Evolutionary conservation across 2,329 filamentous ascomycete species (phyloP).

Genomic region (Ophiognomonia clavigignenti-juglandacearum): DNA sequence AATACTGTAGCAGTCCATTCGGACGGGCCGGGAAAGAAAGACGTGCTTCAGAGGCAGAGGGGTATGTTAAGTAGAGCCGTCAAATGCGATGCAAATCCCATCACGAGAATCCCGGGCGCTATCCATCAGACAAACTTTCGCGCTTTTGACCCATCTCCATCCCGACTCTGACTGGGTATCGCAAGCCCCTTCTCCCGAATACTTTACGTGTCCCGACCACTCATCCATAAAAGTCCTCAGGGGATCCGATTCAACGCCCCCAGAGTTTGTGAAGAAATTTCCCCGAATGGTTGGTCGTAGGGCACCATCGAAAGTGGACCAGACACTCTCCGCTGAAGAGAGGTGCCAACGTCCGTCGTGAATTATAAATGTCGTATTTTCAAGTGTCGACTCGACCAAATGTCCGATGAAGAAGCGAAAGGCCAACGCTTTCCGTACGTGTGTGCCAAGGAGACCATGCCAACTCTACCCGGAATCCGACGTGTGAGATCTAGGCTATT

Average conservation of each 20-base stretch:
- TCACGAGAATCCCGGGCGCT: constrained; percentile 12
- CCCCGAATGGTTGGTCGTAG: constrained; percentile 18
- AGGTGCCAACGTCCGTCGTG: constrained; percentile 15
- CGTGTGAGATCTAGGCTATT: constrained; percentile 10
- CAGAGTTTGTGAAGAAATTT: constrained; percentile 13
- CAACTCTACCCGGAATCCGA: constrained; percentile 10
- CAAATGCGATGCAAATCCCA: constrained; percentile 17
- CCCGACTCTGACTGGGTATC: constrained; percentile 13
- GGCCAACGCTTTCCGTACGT: constrained; percentile 14
- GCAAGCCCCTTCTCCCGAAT: constrained; percentile 9
- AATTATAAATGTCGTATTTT: constrained; percentile 19
- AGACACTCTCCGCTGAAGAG: constrained; percentile 8
- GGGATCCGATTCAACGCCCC: constrained; percentile 12
- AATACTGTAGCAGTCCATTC: constrained; percentile 17
- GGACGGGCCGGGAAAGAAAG: constrained; percentile 15
- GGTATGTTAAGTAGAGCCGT: constrained; percentile 18
- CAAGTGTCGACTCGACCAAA: constrained; percentile 15
- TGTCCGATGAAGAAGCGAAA: constrained; percentile 15
- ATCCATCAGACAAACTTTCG: constrained; percentile 13
- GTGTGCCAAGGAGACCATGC: constrained; percentile 9
- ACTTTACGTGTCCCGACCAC: constrained; percentile 9
- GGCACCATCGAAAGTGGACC: constrained; percentile 15
- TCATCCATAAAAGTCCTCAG: constrained; percentile 7
- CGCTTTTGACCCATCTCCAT: constrained; percentile 7
- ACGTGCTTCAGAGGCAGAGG: constrained; percentile 16